Evolutionary conservation across 2,329 filamentous ascomycete genomes (phyloP).

Genomic region (Myriosclerotinia duriaeana): DNA sequence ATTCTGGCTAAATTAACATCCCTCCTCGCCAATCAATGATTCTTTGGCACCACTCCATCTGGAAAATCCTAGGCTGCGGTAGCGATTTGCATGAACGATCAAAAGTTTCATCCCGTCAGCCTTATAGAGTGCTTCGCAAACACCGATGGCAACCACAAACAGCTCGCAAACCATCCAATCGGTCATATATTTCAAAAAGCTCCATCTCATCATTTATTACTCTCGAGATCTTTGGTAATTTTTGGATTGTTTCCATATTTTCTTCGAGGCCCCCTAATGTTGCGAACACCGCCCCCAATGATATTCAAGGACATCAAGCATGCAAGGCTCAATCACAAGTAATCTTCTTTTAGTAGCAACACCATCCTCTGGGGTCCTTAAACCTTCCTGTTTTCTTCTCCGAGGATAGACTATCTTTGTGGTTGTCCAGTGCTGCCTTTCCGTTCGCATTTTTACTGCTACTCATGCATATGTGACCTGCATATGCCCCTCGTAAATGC

Average conservation of each 20-base stretch:
- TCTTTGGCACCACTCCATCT: neutral
- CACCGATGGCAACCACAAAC: neutral
- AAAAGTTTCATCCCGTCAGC: slow-evolving; percentile 4
- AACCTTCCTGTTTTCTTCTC: slow-evolving; percentile 20
- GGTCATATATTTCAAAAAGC: neutral
- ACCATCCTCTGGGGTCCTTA: slow-evolving; percentile 20
- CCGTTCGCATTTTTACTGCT: slow-evolving; percentile 3
- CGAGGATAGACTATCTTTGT: slow-evolving; percentile 8
- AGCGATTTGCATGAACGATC: slow-evolving; percentile 7
- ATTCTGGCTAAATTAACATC: neutral
- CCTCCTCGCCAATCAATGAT: slow-evolving; percentile 9
- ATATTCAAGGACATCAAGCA: slow-evolving; percentile 13
- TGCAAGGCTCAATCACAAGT: neutral
- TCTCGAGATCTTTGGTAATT: neutral
- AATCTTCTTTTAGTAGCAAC: slow-evolving; percentile 2
- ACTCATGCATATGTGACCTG: slow-evolving; percentile 21
- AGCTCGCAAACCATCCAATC: slow-evolving; percentile 19
- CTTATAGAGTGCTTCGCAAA: slow-evolving; percentile 5
- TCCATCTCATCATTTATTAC: neutral
- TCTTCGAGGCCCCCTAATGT: neutral
- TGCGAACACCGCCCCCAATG: slow-evolving; percentile 17
- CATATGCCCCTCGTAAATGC: slow-evolving; percentile 19
- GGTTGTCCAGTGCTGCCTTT: slow-evolving; percentile 4
- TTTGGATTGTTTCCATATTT: neutral
- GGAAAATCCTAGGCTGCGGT: neutral